Conservation (phyloP, 2,329 filamentous ascomycete species). For the Rutstroemia sp. region DNA sequence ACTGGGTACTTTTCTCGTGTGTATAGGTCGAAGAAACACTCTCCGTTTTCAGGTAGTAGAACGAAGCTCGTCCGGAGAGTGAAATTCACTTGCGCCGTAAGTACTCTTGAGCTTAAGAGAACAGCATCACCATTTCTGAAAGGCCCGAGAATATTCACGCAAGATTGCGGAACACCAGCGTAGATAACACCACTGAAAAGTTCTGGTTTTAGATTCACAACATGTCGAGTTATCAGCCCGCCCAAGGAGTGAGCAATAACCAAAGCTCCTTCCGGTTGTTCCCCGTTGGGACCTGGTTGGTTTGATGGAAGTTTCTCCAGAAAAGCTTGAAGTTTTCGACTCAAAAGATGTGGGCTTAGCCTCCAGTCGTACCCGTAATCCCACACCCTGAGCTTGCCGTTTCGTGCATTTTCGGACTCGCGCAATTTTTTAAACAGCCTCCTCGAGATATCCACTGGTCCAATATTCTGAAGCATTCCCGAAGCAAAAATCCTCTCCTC, state of each 20-base stretch:
- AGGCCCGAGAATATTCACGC: slow-evolving; percentile 86
- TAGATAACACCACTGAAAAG: slow-evolving; percentile 82
- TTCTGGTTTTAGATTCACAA: slow-evolving; percentile 76
- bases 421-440: slow-evolving; percentile 72
- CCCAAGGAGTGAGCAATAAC: slow-evolving; percentile 85
- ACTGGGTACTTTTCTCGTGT: slow-evolving; percentile 75
- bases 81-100: slow-evolving; percentile 91
- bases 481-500: slow-evolving; percentile 75
- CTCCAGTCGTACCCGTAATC: slow-evolving; percentile 96
- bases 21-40: slow-evolving; percentile 71
- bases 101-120: slow-evolving; percentile 76
- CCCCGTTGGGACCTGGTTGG: slow-evolving; percentile 35
- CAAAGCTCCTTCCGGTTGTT: slow-evolving; percentile 58
- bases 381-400: slow-evolving; percentile 69
- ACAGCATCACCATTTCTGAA: slow-evolving; percentile 90
- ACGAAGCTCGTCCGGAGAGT: slow-evolving; percentile 80
- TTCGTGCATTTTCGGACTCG: slow-evolving; percentile 64
- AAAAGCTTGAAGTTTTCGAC: slow-evolving; percentile 63
- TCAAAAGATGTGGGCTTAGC: slow-evolving; percentile 71
- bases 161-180: slow-evolving; percentile 76
- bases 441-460: slow-evolving; percentile 82
- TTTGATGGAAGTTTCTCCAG: slow-evolving; percentile 72
- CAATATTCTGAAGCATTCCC: slow-evolving; percentile 86
- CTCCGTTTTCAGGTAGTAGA: slow-evolving; percentile 77
- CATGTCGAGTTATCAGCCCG: slow-evolving; percentile 80